phyloP scores from a whole-genome alignment of 2,329 filamentous ascomycete genomes.

The Coniochaeta hoffmannii region DNA sequence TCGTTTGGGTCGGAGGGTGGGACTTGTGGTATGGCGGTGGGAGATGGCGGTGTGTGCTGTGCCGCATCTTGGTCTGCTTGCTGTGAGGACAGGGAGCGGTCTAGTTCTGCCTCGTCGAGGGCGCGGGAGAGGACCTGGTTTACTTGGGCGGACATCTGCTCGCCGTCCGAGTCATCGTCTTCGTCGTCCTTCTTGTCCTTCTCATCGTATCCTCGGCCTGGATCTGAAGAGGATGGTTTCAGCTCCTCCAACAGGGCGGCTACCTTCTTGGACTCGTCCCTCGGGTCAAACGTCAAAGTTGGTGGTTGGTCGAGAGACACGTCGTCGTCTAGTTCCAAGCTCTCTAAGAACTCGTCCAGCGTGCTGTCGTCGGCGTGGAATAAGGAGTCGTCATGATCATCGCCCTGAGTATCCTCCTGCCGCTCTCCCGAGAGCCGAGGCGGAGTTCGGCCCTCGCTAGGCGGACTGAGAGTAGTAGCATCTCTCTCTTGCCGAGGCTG shows the following conservation, averaged over 20 bases:
- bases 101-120: constrained; percentile 36
- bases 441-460: background rate
- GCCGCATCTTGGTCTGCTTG: background rate
- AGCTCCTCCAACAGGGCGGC: constrained; percentile 24
- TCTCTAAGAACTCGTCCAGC: constrained; percentile 42
- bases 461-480: constrained; percentile 10
- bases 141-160: constrained; percentile 36
- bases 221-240: constrained; percentile 8
- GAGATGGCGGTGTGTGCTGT: background rate
- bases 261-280: constrained; percentile 23
- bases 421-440: background rate
- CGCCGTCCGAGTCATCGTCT: constrained; percentile 42
- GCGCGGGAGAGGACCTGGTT: constrained; percentile 37
- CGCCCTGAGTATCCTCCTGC: constrained; percentile 18
- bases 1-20: constrained; percentile 3
- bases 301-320: constrained; percentile 8
- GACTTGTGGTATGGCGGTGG: background rate
- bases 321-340: constrained; percentile 28
- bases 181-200: constrained; percentile 10
- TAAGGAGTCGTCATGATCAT: constrained; percentile 30
- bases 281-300: constrained; percentile 9
- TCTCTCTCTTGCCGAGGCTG: background rate
- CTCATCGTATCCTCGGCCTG: background rate
- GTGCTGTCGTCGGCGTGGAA: constrained; percentile 43
- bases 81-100: constrained; percentile 10